Evolutionary conservation across 2,329 filamentous ascomycete genomes (phyloP), one percentile per base, ranked within the genome.

Genomic region (Alternaria sp.): DNA sequence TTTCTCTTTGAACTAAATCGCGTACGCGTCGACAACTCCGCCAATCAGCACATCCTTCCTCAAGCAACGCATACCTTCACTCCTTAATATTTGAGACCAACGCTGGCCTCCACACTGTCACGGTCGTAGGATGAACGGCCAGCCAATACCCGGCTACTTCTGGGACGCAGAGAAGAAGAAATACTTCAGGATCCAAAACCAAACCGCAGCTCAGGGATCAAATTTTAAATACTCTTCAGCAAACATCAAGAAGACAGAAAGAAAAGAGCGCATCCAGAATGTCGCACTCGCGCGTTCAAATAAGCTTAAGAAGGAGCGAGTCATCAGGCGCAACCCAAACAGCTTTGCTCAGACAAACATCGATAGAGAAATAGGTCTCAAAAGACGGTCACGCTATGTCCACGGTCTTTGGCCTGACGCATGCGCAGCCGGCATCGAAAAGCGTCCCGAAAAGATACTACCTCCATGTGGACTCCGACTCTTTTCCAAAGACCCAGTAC

Each of bases 71-170:
- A 11, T 18, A 18, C 37, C 8, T 41, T 41, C 37, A 10, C 37
- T 10, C 37, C 15, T 8, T n/a, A 2, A 9, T 41, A 1, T 41
- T 18, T n/a, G 15, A 18, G 15, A 10, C 15, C 4, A 2, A 18
- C 15, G 15, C 15, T 41, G 37, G 15, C 15, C 37, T 41, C 5
- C 1, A 6, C 15, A 18, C 37, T 11, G 11, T 23, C 18, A 7
- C 4, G 5, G 2, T 20, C 5, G 5, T 46, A 41, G 5, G 15
- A 82, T 82, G 81, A 79, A 81, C 61, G 73, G 77, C 30, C 77
- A 78, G 58, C 70, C 79, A 37, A 79, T 85, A n/a, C 83, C 84
- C 5, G 84, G 84, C 33, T 84, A 80, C 64, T 84, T 84, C 69
- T 85, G 75, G 64, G 82, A 86, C 64, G 66, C 72, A 33, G 81